These are phyloP conservation scores for Odontarrhena argentea DNA, from an alignment of 345 rosid genomes.

Conservation along the genomic window DNA sequence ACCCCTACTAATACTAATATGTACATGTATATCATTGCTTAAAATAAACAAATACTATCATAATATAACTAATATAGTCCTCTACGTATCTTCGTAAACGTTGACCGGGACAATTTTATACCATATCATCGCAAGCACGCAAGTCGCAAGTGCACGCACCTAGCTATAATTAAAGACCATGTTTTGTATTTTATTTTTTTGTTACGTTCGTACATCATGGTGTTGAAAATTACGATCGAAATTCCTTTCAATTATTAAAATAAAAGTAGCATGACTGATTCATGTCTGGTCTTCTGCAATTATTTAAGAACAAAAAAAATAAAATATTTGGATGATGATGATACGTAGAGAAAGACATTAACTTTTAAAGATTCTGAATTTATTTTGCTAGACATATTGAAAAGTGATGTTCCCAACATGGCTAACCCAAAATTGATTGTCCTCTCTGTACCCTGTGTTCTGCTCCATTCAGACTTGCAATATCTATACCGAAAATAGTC, in stretches of 20 bases:
- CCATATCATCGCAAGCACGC: conserved; percentile 20
- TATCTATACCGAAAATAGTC: neutral
- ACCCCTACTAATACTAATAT: no score
- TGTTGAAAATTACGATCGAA: neutral
- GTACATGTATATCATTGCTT: neutral
- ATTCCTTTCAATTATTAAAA: conserved; percentile 13
- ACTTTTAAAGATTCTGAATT: conserved; percentile 10
- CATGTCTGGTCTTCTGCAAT: conserved; percentile 1
- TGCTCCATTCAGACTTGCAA: conserved; percentile 11
- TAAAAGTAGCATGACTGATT: conserved; percentile 14
- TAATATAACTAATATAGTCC: neutral
- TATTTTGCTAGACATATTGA: conserved; percentile 8
- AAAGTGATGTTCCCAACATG: conserved; percentile 40
- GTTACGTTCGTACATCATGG: neutral
- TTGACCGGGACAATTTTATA: conserved; percentile 23
- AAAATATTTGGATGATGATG: conserved; percentile 22
- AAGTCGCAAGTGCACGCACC: conserved; percentile 28
- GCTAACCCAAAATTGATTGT: conserved; percentile 28
- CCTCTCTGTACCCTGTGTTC: conserved; percentile 27
- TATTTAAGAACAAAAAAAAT: neutral
- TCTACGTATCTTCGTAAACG: neutral
- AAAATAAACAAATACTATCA: neutral
- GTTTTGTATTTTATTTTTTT: neutral
- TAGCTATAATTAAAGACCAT: neutral
- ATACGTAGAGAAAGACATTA: conserved; percentile 23